Conservation (phyloP, 257 asterid genomes). For the Gynochthodes officinalis region DNA sequence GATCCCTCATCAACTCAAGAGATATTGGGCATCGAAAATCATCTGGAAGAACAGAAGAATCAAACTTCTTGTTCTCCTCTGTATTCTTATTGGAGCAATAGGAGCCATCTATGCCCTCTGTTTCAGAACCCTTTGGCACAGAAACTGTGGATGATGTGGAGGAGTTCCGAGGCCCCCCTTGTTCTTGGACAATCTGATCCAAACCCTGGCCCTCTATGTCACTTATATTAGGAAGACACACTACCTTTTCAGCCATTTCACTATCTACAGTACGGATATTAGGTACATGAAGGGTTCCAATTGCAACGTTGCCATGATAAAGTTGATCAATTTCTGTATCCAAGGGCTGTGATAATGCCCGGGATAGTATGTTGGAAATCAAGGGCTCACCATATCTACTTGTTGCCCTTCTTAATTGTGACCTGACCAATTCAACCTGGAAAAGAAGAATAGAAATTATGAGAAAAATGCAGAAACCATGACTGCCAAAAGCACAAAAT, state of each 20-base stretch:
- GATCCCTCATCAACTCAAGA: slow-evolving; percentile 94
- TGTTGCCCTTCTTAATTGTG: slow-evolving; percentile 85
- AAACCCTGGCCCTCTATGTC: slow-evolving; percentile 27
- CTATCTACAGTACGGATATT: slow-evolving; percentile 57
- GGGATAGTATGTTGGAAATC: slow-evolving; percentile 46
- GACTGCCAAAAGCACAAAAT: slow-evolving; percentile 11
- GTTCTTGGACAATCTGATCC: slow-evolving; percentile 28
- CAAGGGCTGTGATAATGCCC: slow-evolving; percentile 64
- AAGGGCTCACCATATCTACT: slow-evolving; percentile 78
- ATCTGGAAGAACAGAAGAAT: slow-evolving; percentile 61
- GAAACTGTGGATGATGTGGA: slow-evolving; percentile 34
- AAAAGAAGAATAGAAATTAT: slow-evolving; percentile 27
- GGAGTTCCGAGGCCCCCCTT: slow-evolving; percentile 31
- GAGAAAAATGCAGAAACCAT: slow-evolving; percentile 4
- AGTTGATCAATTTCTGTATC: slow-evolving; percentile 64
- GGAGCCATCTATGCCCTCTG: slow-evolving; percentile 28
- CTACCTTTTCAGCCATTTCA: slow-evolving; percentile 38
- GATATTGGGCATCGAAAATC: slow-evolving; percentile 96
- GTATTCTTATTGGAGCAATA: slow-evolving; percentile 26
- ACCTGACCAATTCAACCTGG: slow-evolving; percentile 62
- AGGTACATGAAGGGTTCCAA: slow-evolving; percentile 46
- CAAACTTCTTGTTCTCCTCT: slow-evolving; percentile 59
- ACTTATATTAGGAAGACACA: slow-evolving; percentile 27
- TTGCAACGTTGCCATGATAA: slow-evolving; percentile 36
- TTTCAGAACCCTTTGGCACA: slow-evolving; percentile 32